These are phyloP conservation scores for Closterium sp. DNA, from an alignment of 139 green algal species.

Conservation along the genomic window DNA sequence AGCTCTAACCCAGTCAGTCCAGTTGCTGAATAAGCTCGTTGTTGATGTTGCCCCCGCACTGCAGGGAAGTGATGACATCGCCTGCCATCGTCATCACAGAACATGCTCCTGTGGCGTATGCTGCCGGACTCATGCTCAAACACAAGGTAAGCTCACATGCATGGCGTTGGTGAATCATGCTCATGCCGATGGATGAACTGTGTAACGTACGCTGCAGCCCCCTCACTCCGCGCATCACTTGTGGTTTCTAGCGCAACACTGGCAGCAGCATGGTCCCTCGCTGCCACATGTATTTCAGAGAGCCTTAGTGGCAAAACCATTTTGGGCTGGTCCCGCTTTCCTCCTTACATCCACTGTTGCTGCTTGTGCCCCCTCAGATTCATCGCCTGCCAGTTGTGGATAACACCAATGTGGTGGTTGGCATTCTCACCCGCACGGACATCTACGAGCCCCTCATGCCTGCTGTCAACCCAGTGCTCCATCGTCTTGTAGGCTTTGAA, in stretches of 20 bases:
- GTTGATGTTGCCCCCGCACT: background rate
- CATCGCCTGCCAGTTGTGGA: slow-evolving; percentile 64
- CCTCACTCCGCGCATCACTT: background rate
- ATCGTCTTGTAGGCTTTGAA: background rate
- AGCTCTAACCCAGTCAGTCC: background rate
- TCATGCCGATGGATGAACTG: background rate
- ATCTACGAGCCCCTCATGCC: slow-evolving; percentile 60
- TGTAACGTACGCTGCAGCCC: background rate
- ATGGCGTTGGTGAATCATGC: background rate
- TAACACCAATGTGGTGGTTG: slow-evolving; percentile 54
- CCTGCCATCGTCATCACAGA: slow-evolving; percentile 29
- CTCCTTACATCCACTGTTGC: background rate
- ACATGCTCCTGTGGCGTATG: slow-evolving; percentile 26
- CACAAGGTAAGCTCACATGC: slow-evolving; percentile 36
- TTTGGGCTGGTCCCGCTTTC: background rate
- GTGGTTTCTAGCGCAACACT: background rate
- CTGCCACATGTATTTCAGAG: background rate
- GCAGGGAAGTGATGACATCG: slow-evolving; percentile 16
- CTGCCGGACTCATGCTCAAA: slow-evolving; percentile 52
- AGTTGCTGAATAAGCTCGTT: background rate
- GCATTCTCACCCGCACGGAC: slow-evolving; percentile 63
- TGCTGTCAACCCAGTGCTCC: slow-evolving; percentile 14
- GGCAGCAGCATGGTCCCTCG: too few species aligned
- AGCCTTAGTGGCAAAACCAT: background rate
- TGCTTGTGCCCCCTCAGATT: background rate